Evolutionary conservation across 805 yeast genomes (phyloP), one percentile per base, ranked within the genome.

Genomic region (Starmerella bombi): DNA sequence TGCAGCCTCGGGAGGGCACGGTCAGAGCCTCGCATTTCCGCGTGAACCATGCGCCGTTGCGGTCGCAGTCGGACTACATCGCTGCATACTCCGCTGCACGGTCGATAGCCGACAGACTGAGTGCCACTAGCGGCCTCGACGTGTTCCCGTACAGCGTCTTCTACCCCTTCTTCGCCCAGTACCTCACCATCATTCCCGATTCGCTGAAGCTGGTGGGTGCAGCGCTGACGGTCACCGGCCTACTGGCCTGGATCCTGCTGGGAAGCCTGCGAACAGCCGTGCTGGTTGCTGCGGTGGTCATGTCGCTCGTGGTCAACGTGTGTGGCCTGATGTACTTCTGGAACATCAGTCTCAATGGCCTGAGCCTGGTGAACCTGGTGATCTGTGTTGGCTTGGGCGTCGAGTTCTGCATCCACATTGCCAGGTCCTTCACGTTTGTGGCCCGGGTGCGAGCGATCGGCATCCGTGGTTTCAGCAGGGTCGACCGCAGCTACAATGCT

Each of bases 311-410:
- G 47, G 61, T 74, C 27, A 75, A 80, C 55, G 76, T 88, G 42
- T 83, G 81, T 2, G 96, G 94, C 0, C 64, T 78, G 10, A 77
- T 88, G 85, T 71, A 77, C 0, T 14, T 79, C 5, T 76, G 84
- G 74, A 70, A 68, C 0, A 77, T 88, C 20, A 71, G 88, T 1
- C 66, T 88, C 36, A 88, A 88, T 56, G 97, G 95, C 0, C 83
- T 88, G 3, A 75, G 88, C 44, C 64, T 91, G 46, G 97, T 91
- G 16, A 88, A 88, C 52, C 67, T 88, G 41, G 70, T 91, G 27
- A 88, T 88, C n/a, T 88, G 96, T 57, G 76, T 80, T 3, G 98
- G 98, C 0, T 63, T 88, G 28, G 86, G 91, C 2, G 94, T 91
- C 27, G 98, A 91, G 59, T 91, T 88, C 56, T 84, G 94, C 44